Conservation (phyloP, 2,329 filamentous ascomycete species). For the Cytospora paraplurivora region DNA sequence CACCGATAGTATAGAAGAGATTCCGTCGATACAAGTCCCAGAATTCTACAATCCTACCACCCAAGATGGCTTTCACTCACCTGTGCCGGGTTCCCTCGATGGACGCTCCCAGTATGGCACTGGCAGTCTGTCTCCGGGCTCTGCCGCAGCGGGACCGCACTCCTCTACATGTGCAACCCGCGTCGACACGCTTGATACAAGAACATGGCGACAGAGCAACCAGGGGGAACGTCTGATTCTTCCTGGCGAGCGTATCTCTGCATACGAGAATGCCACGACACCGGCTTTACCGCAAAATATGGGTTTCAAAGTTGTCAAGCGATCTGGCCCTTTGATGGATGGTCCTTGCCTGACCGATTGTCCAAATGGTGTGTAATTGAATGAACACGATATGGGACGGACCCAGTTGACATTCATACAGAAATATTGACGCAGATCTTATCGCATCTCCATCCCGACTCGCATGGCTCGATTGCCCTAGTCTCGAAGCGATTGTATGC, state of each 20-base stretch:
- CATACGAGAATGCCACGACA: constrained; percentile 63
- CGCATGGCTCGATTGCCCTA: constrained; percentile 78
- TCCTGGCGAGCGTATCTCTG: constrained; percentile 57
- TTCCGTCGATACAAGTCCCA: constrained; percentile 42
- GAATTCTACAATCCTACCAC: constrained; percentile 38
- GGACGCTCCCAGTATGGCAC: constrained; percentile 41
- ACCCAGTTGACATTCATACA: constrained; percentile 44
- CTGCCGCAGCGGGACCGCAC: constrained; percentile 35
- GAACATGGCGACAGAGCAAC: constrained; percentile 56
- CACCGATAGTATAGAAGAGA: constrained; percentile 48
- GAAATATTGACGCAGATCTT: constrained; percentile 91
- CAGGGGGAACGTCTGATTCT: constrained; percentile 35
- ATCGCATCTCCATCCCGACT: constrained; percentile 84
- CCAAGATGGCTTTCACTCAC: constrained; percentile 61
- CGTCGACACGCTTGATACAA: constrained; percentile 50
- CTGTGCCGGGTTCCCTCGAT: constrained; percentile 43
- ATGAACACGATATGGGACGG: neutral
- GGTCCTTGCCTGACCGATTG: constrained; percentile 58
- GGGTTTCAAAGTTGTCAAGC: constrained; percentile 60
- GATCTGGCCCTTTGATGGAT: constrained; percentile 42
- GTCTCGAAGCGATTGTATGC: constrained; percentile 87
- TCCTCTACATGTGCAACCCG: constrained; percentile 41
- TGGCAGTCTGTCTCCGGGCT: constrained; percentile 42
- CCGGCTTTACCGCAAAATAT: constrained; percentile 50
- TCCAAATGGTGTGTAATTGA: constrained; percentile 71